Base-by-base conservation (phyloP, 2,329 filamentous ascomycete genomes). In the Cercospora sesami region DNA sequence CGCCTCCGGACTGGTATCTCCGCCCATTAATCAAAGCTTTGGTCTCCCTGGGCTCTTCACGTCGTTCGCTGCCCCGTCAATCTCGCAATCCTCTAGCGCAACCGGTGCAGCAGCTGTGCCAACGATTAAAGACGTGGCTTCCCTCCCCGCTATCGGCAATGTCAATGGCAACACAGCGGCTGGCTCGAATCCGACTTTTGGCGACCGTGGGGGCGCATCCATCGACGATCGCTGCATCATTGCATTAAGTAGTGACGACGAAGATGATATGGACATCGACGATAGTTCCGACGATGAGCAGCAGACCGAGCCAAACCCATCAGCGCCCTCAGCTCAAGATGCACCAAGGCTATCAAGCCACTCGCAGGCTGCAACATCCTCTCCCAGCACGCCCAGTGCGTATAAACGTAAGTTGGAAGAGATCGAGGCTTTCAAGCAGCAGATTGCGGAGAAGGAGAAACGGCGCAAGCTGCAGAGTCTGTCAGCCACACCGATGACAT, bases 191-290 rank as follows among this genome's bases (percentile, higher is more conserved):
- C 28, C 10, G 42, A 33, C 4, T 18, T n/a, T 63, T 28, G 86
- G 86, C 12, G 86, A 89, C 55, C 83, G 82, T 58, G 83, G 84
- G 26, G 72, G 77, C 57, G 71, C 76, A 26, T 75, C 75, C 60
- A 81, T 85, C 62, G 84, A 89, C 26, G 84, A 88, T 60, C 86
- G 86, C 2, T 86, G 96, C 63, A 86, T 97, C 45, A 96, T 97
- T 72, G 88, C 96, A 71, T 90, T 96, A 45, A 96, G 92, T 76
- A 94, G 96, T 30, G 87, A 90, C 71, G 88, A 90, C 67, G 82
- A 76, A 18, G 75, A 78, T 57, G 75, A 77, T n/a, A 78, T 77
- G 55, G 72, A 72, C 28, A 59, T 72, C 8, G 72, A 73, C 30
- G 64, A 71, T 18, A 60, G 36, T 21, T 48, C 67, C 21, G 67